Percentiles rank a stretch among this genome's conserved stretches.
phyloP scores from a whole-genome alignment of 1,284 basidiomycete species.

The Singerocomus inundabilis region DNA sequence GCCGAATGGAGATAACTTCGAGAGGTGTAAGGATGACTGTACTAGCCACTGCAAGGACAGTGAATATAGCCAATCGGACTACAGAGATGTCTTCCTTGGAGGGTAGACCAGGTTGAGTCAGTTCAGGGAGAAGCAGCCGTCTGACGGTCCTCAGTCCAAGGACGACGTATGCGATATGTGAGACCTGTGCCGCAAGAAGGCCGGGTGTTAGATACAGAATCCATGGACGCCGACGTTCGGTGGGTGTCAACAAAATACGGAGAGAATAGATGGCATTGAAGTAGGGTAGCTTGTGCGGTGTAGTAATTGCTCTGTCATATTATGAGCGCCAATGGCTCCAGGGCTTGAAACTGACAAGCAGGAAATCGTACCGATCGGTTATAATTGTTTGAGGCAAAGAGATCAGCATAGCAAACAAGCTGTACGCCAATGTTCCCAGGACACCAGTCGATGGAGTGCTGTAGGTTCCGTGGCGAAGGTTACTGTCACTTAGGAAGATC shows the following conservation, averaged over 20 bases:
- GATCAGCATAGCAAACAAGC: conserved; percentile 67
- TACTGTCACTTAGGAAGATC: conserved; percentile 50
- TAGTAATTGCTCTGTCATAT: conserved; percentile 71
- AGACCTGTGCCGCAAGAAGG: conserved; percentile 64
- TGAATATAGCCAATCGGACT: conserved; percentile 56
- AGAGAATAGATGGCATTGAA: conserved; percentile 61
- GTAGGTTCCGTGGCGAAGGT: conserved; percentile 63
- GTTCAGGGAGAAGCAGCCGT: conserved; percentile 61
- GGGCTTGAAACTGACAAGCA: neutral
- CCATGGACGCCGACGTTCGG: conserved; percentile 79
- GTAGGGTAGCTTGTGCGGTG: conserved; percentile 77
- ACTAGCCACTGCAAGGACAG: conserved; percentile 58
- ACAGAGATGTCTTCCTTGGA: conserved; percentile 41
- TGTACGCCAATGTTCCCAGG: conserved; percentile 61
- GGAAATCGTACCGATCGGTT: conserved; percentile 64
- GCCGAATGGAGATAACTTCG: conserved; percentile 80
- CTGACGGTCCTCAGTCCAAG: conserved; percentile 68
- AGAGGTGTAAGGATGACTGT: conserved; percentile 72
- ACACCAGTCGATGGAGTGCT: conserved; percentile 68
- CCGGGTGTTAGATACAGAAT: conserved; percentile 83
- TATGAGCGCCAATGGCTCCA: neutral
- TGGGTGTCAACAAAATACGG: conserved; percentile 75
- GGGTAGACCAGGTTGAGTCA: conserved; percentile 30
- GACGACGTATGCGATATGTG: conserved; percentile 67
- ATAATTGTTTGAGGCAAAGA: conserved; percentile 79